Conservation (phyloP, 129 eudicot species). For the Logfia minima region DNA sequence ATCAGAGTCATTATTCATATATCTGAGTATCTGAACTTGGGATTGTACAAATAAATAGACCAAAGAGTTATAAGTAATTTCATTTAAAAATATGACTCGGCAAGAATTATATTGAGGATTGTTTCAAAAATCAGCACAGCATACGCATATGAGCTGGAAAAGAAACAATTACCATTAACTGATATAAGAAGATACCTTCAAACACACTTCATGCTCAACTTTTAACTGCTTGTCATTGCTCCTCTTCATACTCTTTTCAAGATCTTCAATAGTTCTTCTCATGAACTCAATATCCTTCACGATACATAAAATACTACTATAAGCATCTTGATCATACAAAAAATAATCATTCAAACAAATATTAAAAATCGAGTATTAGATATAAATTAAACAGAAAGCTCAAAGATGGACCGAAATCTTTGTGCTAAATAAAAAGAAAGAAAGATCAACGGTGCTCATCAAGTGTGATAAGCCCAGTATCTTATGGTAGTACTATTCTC, state of each 20-base stretch:
- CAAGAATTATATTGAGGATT: neutral
- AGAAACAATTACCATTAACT: neutral
- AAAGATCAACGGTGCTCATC: neutral
- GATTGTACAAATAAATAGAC: neutral
- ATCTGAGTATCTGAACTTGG: neutral
- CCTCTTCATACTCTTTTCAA: slow-evolving; percentile 99
- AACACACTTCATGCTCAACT: slow-evolving; percentile 80
- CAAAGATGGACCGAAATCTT: neutral
- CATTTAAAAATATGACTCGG: neutral
- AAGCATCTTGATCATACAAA: neutral
- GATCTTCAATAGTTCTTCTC: slow-evolving; percentile 78
- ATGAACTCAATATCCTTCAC: slow-evolving; percentile 90
- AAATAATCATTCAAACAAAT: neutral
- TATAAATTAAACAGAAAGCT: neutral
- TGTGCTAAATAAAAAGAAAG: neutral
- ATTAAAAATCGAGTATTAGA: neutral
- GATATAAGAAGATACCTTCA: slow-evolving; percentile 49
- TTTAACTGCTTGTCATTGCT: slow-evolving; percentile 97
- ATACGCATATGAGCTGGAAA: neutral
- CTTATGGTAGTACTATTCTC: neutral
- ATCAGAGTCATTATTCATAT: slow-evolving; percentile 1
- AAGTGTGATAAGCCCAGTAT: neutral
- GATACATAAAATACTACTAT: slow-evolving; percentile 11
- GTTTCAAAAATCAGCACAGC: neutral
- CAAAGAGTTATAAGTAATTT: neutral